Evolutionary conservation across 2,329 filamentous ascomycete genomes (phyloP), one percentile per base, ranked within the genome.

Genomic region (Magnaporthiopsis rhizophila): DNA sequence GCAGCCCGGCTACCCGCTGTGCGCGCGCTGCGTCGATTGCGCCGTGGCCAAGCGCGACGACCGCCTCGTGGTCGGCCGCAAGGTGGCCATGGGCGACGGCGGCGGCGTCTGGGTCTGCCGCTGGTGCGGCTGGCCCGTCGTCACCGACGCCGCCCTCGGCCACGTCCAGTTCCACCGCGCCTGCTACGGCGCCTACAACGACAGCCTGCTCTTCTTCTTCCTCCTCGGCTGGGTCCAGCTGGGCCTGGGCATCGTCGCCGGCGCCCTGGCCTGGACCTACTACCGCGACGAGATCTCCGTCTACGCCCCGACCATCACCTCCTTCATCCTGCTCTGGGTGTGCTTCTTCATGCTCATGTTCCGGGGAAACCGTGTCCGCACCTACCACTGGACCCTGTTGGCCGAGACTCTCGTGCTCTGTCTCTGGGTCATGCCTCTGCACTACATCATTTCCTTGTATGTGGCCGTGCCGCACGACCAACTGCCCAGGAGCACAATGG

Each of bases 41-140:
- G 73, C 76, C 11, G 69, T 76, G 18, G 69, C 69, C 21, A 66
- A 68, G 5, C 68, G 72, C 15, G 77, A 79, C 8, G 73, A 76
- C 9, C 69, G 71, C 24, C 72, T 80, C 15, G 68, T 69, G 28
- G 72, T 79, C 4, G 78, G 78, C 6, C 68, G 69, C n/a, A 72
- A 69, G 67, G 72, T 79, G n/a, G 68, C 68, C 0, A 71, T 81
- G 58, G 78, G 72, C 7, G 76, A 76, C 58, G 68, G 69, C 24
- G 67, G 69, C 12, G 69, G 66, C 5, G 72, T 74, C 34, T 79
- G 74, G 71, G 71, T 78, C 13, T 81, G 79, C 59, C 74, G 79
- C 8, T 81, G 78, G 73, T 81, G 79, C 68, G 78, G 79, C 0
- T 74, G 71, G 65, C 79, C 78, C 9, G 71, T 79, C 38, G 67